Base-by-base conservation (phyloP, 305 asterid species). In the Fraxinus ornus region DNA sequence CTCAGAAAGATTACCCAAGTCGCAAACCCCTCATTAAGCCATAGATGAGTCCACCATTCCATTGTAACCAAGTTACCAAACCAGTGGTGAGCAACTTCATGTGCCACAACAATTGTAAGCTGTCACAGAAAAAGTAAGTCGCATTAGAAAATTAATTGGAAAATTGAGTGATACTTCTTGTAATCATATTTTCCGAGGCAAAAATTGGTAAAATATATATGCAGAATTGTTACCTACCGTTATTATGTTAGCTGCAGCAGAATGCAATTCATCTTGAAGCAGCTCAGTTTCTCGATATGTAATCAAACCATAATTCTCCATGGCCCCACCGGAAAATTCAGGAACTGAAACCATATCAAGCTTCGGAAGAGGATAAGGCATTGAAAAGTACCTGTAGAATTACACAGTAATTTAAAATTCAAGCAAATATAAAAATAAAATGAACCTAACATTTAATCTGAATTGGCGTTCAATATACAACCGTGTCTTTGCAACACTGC, bases 41-140 rank as follows among this genome's bases (percentile, higher is more conserved):
- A 93, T 72, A 93, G 81, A 84, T 93, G 92, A 32, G 94, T 92
- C 97, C 97, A 92, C 97, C 97, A 92, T 81, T 91, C 97, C 93
- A 92, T 91, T 21, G 92, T 91, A 22, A 91, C 93, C 71, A 91
- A 90, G 89, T 91, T 91, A 80, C 95, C 95, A 74, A 92, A 90
- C 94, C 94, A 92, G 83, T 92, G 93, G 33, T 92, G 94, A 77
- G 94, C 94, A 88, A 92, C 92, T 88, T 91, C 97, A 89, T 92
- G 97, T 71, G 94, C 93, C 83, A 92, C 94, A 62, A 91, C 93
- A 57, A 87, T 88, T 70, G 96, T 87, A 84, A 90, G 93, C 96
- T 92, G 90, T 0, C 64, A 72, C 15, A 7, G 35, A 2, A 82
- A 80, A 52, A n/a, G 64, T n/a, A n/a, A 55, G 24, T 55, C 66